phyloP scores from a whole-genome alignment of 1,139 yeast species.

The Hansenula lynferdii region DNA sequence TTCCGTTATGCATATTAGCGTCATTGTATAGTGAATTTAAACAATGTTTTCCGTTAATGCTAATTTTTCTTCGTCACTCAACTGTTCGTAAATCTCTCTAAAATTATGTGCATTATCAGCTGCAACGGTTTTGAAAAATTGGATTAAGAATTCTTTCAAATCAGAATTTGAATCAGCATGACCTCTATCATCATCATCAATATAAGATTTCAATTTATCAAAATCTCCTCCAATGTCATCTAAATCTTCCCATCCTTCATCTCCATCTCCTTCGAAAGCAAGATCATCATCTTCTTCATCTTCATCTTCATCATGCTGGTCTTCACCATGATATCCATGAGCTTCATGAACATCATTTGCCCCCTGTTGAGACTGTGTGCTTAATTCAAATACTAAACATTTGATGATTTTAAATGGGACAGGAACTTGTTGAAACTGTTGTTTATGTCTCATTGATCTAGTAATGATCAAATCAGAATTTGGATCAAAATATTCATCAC shows the following conservation, averaged over 20 bases:
- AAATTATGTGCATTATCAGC: constrained; percentile 50
- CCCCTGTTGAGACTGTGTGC: constrained; percentile 42
- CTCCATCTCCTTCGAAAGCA: too few species aligned
- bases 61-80: constrained; percentile 55
- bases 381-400: constrained; percentile 63
- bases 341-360: constrained; percentile 9
- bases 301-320: constrained; percentile 29
- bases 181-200: constrained; percentile 13
- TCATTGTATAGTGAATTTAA: too few species aligned
- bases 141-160: constrained; percentile 42
- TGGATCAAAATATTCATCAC: constrained; percentile 57
- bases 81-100: constrained; percentile 43
- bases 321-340: constrained; percentile 21
- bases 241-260: constrained; percentile 81
- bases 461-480: constrained; percentile 64
- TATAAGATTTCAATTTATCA: constrained; percentile 20
- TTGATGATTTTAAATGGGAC: constrained; percentile 72
- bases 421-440: constrained; percentile 57
- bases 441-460: constrained; percentile 73
- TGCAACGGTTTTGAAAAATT: constrained; percentile 64
- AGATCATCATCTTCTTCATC: constrained; percentile 28
- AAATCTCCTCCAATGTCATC: constrained; percentile 36
- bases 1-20: constrained; percentile 39
- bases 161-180: constrained; percentile 31
- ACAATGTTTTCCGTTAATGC: constrained; percentile 42